phyloP scores from a whole-genome alignment of 495 filamentous ascomycete genomes.

The Lindgomyces ingoldianus region DNA sequence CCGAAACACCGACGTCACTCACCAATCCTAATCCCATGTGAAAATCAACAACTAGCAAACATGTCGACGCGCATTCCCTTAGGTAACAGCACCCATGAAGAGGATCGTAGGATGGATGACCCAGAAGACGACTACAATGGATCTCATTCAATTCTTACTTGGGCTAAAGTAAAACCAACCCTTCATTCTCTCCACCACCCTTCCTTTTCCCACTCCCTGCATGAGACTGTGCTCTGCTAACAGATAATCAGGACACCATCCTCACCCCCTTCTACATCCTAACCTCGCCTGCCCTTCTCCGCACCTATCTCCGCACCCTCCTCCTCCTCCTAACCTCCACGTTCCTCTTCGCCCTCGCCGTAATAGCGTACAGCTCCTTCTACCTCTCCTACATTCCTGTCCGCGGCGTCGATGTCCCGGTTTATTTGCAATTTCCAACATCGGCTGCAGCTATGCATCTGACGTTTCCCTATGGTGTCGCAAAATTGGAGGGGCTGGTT shows the following conservation, averaged over 20 bases:
- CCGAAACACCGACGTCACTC: constrained; percentile 10
- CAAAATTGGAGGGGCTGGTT: constrained; percentile 46
- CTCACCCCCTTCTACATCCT: constrained; percentile 54
- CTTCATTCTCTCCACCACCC: not conserved
- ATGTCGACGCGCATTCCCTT: not conserved
- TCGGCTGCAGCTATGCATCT: not conserved
- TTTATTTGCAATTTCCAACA: constrained; percentile 76
- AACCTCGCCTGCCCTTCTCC: constrained; percentile 65
- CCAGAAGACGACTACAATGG: not conserved
- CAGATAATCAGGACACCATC: constrained; percentile 37
- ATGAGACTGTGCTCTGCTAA: not conserved
- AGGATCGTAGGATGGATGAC: not conserved
- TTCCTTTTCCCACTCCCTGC: not conserved
- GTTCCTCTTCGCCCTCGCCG: constrained; percentile 63
- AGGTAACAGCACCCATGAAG: not conserved
- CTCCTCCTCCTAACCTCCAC: constrained; percentile 61
- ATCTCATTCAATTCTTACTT: not conserved
- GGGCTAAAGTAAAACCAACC: not conserved
- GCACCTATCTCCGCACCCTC: constrained; percentile 70
- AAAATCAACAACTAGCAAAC: constrained; percentile 1
- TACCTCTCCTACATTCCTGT: constrained; percentile 83
- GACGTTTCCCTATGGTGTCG: constrained; percentile 53
- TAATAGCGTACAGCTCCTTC: constrained; percentile 71
- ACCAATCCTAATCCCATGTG: not conserved
- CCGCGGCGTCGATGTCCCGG: constrained; percentile 59